Conservation (phyloP, 164 flowering plant species). For the Cinnamomum micranthum region DNA sequence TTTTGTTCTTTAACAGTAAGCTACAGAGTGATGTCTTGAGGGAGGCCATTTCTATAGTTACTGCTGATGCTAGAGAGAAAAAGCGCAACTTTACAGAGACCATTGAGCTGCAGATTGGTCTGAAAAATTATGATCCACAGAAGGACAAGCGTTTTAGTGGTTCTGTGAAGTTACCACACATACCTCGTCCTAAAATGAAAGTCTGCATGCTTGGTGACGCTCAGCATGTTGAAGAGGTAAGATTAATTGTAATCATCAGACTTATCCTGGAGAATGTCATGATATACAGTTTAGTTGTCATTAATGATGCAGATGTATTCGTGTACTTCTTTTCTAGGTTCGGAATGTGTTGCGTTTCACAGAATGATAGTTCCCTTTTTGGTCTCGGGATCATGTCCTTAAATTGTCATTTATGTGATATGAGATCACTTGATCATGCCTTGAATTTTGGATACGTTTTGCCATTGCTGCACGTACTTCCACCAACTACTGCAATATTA, state of each 20-base stretch:
- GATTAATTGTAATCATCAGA: background rate
- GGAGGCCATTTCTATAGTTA: slow-evolving; percentile 49
- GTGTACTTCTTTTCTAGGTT: no score
- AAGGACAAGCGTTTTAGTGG: slow-evolving; percentile 89
- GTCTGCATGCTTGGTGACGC: slow-evolving; percentile 45
- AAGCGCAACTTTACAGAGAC: slow-evolving; percentile 62
- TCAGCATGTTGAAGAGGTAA: slow-evolving; percentile 75
- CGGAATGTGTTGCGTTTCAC: no score
- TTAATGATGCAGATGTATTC: no score
- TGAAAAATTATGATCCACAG: slow-evolving; percentile 78
- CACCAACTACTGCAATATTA: no score
- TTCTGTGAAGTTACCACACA: slow-evolving; percentile 46
- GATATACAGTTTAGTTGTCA: background rate
- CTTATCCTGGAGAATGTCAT: background rate
- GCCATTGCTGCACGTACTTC: no score
- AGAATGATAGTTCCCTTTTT: no score
- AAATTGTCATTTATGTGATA: no score
- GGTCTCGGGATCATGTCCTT: no score
- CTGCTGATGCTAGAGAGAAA: slow-evolving; percentile 40
- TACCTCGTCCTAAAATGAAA: slow-evolving; percentile 44
- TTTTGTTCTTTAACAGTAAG: slow-evolving; percentile 40
- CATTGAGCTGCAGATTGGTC: slow-evolving; percentile 78
- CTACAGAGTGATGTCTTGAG: slow-evolving; percentile 61
- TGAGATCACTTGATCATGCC: no score
- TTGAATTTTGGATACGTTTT: no score